Conservation (phyloP, 768 basidiomycete genomes). For the Gymnopilus dilepis region DNA sequence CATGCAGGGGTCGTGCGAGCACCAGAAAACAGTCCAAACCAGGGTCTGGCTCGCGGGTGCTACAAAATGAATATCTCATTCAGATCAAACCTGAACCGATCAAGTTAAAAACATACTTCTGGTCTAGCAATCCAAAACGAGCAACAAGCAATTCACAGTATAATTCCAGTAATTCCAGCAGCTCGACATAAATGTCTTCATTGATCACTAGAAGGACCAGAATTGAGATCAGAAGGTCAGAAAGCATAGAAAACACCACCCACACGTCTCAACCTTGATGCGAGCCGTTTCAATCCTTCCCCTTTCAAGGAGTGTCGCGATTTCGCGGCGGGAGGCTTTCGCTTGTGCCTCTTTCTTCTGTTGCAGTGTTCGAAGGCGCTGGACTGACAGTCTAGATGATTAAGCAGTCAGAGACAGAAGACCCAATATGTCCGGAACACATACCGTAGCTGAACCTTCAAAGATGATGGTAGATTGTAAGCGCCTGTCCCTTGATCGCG, state of each 20-base stretch:
- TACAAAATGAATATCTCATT: constrained; percentile 31
- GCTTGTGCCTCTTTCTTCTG: constrained; percentile 92
- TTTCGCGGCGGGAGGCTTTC: constrained; percentile 73
- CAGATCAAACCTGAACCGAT: constrained; percentile 17
- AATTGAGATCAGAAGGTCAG: not conserved
- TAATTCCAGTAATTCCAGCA: constrained; percentile 90
- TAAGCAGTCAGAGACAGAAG: too few species aligned
- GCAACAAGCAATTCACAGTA: constrained; percentile 95
- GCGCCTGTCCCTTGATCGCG: not conserved
- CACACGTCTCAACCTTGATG: constrained; percentile 85
- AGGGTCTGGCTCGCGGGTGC: constrained; percentile 84
- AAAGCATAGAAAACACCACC: constrained; percentile 35
- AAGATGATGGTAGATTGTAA: constrained; percentile 12
- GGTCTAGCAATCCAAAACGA: constrained; percentile 90
- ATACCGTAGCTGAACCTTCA: constrained; percentile 52
- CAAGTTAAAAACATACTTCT: constrained; percentile 59
- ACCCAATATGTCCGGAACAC: not conserved
- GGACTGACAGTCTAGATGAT: constrained; percentile 83
- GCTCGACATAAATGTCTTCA: constrained; percentile 84
- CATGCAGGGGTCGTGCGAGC: not conserved
- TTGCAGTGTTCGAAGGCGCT: constrained; percentile 82
- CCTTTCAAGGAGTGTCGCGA: constrained; percentile 78
- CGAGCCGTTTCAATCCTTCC: constrained; percentile 85
- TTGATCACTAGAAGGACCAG: constrained; percentile 63
- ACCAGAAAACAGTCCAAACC: constrained; percentile 38